Conservation (phyloP, 768 basidiomycete genomes). For the Clavulina sp. region DNA sequence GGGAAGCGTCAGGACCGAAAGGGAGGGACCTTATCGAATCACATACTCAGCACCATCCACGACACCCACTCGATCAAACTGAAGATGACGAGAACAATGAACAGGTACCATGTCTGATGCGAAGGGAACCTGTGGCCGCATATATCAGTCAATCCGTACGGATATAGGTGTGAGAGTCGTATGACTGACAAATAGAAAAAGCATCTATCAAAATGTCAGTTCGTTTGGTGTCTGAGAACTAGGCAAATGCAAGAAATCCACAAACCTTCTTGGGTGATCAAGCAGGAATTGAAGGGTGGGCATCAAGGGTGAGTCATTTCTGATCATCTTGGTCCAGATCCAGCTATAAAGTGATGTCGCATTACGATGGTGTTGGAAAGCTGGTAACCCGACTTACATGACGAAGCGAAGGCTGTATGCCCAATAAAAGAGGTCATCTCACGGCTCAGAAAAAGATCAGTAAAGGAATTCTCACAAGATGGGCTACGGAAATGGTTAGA, state of each 20-base stretch:
- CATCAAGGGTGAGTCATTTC: conserved; percentile 36
- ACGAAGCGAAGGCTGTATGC: background rate
- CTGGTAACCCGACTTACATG: background rate
- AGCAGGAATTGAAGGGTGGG: conserved; percentile 82
- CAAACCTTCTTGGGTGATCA: conserved; percentile 47
- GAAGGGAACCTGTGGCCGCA: conserved; percentile 34
- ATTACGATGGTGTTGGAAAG: background rate
- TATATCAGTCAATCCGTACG: too few species aligned
- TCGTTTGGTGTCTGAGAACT: background rate
- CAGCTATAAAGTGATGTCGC: conserved; percentile 33
- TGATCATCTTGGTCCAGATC: conserved; percentile 44
- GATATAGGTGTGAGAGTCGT: too few species aligned
- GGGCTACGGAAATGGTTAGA: background rate
- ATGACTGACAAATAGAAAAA: conserved; percentile 81
- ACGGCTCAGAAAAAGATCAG: background rate
- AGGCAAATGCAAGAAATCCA: background rate
- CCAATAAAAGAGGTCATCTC: background rate
- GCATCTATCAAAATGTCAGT: conserved; percentile 39
- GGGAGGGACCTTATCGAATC: too few species aligned
- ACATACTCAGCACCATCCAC: too few species aligned
- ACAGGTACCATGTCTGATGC: conserved; percentile 84
- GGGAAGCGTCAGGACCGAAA: too few species aligned
- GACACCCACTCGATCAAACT: too few species aligned
- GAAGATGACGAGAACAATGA: conserved; percentile 38
- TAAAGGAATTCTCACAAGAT: background rate